Conservation (phyloP, 352 stramenopile species). For the Pythium guiyangense region DNA sequence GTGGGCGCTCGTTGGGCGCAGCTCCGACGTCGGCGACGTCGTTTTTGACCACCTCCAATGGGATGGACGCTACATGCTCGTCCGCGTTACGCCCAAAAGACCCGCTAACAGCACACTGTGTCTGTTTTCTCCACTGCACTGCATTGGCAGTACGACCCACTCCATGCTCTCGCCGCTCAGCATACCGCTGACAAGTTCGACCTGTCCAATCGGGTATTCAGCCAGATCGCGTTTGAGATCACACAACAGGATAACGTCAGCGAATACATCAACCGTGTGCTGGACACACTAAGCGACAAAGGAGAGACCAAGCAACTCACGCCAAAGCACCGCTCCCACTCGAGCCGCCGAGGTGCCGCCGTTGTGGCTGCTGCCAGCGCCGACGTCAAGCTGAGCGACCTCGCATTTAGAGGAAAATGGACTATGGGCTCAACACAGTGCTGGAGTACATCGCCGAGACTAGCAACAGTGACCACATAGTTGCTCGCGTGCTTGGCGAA, state of each 20-base stretch:
- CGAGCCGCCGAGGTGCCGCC: neutral
- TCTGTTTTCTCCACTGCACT: neutral
- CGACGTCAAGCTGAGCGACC: neutral
- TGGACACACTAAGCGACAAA: neutral
- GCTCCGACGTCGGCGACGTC: too few species aligned
- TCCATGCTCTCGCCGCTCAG: neutral
- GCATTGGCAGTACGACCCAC: neutral
- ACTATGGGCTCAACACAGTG: neutral
- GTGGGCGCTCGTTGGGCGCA: too few species aligned
- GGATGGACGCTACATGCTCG: neutral
- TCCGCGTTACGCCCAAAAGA: neutral
- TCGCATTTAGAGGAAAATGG: neutral
- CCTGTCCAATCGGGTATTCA: neutral
- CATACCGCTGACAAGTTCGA: neutral
- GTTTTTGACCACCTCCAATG: neutral
- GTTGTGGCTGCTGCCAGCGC: neutral
- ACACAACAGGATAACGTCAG: neutral
- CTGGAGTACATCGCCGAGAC: slow-evolving; percentile 1
- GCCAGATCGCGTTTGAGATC: neutral
- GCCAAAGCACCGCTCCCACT: neutral
- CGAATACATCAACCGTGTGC: neutral
- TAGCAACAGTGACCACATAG: neutral
- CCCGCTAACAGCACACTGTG: neutral
- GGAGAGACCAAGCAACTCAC: neutral
- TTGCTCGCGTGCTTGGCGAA: neutral